Evolutionary conservation across 1,284 basidiomycete species (phyloP).

Genomic region (Trichosporon sp.): DNA sequence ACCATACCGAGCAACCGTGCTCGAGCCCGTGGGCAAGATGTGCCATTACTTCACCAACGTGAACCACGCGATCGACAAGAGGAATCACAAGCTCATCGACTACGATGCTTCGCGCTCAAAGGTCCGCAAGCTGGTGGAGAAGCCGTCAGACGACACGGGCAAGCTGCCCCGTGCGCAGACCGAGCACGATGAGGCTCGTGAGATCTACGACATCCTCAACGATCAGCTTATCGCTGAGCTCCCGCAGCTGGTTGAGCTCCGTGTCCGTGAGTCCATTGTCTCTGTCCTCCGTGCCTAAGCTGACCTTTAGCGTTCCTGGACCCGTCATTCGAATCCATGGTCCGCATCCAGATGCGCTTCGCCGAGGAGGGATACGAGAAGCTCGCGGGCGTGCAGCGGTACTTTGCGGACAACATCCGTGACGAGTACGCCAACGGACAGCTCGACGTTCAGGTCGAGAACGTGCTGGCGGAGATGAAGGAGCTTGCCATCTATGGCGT

Average conservation of each 20-base stretch:
- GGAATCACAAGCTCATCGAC: conserved; percentile 95
- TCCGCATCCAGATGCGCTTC: conserved; percentile 93
- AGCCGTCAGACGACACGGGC: conserved; percentile 86
- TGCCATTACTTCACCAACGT: conserved; percentile 90
- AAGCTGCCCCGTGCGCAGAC: conserved; percentile 88
- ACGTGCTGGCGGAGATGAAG: conserved; percentile 90
- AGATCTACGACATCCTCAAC: conserved; percentile 90
- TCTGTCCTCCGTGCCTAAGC: background rate
- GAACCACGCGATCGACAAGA: conserved; percentile 88
- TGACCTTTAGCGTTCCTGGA: conserved; percentile 67
- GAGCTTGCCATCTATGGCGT: conserved; percentile 77
- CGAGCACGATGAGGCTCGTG: conserved; percentile 87
- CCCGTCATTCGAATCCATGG: conserved; percentile 98
- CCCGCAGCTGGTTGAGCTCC: conserved; percentile 85
- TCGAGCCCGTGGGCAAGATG: conserved; percentile 94
- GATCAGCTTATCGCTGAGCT: conserved; percentile 85
- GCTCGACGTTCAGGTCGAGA: conserved; percentile 91
- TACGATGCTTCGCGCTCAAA: conserved; percentile 88
- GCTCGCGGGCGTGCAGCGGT: conserved; percentile 91
- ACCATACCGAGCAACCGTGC: conserved; percentile 87
- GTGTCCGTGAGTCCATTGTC: conserved; percentile 59
- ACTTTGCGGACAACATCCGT: conserved; percentile 81
- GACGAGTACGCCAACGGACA: conserved; percentile 97
- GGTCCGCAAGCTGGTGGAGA: conserved; percentile 82
- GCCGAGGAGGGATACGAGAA: conserved; percentile 98